These are phyloP conservation scores for Plasmopara viticola DNA, from an alignment of 352 stramenopile genomes.

Conservation along the genomic window DNA sequence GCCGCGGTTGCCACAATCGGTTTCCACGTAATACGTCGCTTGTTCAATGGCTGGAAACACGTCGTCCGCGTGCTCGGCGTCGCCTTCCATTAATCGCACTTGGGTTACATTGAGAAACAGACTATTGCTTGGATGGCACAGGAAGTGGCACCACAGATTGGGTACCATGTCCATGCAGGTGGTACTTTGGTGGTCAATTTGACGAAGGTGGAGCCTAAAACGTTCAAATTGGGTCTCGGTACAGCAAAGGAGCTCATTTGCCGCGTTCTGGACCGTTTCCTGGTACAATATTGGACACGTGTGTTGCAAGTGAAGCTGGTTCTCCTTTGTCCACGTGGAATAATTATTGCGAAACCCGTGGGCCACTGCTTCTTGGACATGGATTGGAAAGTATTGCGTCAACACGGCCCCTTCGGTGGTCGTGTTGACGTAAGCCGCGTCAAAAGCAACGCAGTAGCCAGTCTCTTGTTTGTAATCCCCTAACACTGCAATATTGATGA, in stretches of 20 bases:
- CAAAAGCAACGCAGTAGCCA: no score
- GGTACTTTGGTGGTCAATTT: constrained; percentile 52
- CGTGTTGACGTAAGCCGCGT: no score
- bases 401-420: constrained; percentile 30
- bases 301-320: constrained; percentile 54
- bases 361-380: constrained; percentile 38
- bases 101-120: constrained; percentile 68
- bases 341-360: constrained; percentile 68
- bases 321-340: constrained; percentile 50
- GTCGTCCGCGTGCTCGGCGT: constrained; percentile 35
- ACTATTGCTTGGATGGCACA: constrained; percentile 73
- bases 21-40: constrained; percentile 59
- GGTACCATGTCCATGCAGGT: constrained; percentile 69
- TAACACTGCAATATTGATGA: no score
- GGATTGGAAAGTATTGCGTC: constrained; percentile 65
- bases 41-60: constrained; percentile 67
- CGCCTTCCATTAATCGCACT: constrained; percentile 52
- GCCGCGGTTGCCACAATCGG: background rate
- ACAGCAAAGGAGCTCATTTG: constrained; percentile 62
- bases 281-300: constrained; percentile 73
- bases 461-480: no score
- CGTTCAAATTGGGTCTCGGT: constrained; percentile 68
- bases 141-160: constrained; percentile 78
- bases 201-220: constrained; percentile 51
- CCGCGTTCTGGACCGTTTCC: constrained; percentile 36